Conservation (phyloP, 139 green algal genomes). For the Chlamydomonas schloesseri region DNA sequence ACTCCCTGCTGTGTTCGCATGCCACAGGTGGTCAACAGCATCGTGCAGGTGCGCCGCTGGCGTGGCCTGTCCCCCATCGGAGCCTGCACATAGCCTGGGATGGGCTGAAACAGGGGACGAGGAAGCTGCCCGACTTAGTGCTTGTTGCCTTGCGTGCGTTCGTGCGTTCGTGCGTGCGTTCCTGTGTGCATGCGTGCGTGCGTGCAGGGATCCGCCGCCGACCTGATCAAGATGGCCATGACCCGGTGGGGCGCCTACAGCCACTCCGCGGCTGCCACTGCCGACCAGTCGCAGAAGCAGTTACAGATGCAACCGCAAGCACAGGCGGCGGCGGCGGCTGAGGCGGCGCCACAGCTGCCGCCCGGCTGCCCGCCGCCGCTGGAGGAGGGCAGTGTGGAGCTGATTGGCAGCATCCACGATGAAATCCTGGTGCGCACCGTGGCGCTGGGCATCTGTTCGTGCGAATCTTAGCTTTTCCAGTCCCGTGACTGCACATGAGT, state of each 20-base stretch:
- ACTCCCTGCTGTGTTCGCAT: not conserved
- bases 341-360: not conserved
- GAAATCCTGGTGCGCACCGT: too few species aligned
- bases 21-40: slow-evolving; percentile 65
- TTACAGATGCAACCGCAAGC: not conserved
- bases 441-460: too few species aligned
- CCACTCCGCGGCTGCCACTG: not conserved
- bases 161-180: too few species aligned
- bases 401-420: slow-evolving; percentile 1
- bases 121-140: too few species aligned
- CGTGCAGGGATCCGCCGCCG: slow-evolving; percentile 65
- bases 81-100: not conserved
- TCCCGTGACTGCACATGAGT: too few species aligned
- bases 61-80: not conserved
- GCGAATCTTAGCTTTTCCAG: too few species aligned
- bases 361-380: not conserved
- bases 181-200: too few species aligned
- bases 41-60: slow-evolving; percentile 49
- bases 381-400: not conserved
- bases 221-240: slow-evolving; percentile 74
- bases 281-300: not conserved
- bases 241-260: slow-evolving; percentile 41
- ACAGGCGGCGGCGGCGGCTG: not conserved
- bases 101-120: too few species aligned
- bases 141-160: too few species aligned